Conservation (phyloP, 202 grass and related monocot species). For the Musa balbisiana region DNA sequence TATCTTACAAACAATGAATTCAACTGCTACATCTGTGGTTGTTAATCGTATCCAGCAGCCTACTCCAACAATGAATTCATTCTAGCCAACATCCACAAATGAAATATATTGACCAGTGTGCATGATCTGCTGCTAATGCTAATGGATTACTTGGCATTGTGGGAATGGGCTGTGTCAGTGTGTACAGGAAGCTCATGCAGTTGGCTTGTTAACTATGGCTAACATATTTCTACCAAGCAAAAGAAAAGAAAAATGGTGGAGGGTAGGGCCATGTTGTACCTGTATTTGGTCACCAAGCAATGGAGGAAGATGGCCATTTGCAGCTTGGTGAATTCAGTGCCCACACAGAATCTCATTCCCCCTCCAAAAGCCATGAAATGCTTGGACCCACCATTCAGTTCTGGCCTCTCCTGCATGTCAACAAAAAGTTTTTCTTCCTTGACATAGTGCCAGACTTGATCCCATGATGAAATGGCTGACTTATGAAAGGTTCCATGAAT, state of each 20-base stretch:
- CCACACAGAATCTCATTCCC: slow-evolving; percentile 60
- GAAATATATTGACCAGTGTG: too few species aligned
- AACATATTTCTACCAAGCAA: too few species aligned
- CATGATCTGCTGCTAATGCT: too few species aligned
- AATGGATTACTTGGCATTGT: too few species aligned
- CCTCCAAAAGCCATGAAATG: slow-evolving; percentile 77
- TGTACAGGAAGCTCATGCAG: too few species aligned
- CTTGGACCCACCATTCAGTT: slow-evolving; percentile 58
- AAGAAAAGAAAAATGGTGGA: slow-evolving; percentile 5
- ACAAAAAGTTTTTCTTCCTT: neutral
- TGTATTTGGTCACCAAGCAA: slow-evolving; percentile 63
- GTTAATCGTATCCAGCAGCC: too few species aligned
- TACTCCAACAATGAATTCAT: too few species aligned
- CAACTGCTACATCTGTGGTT: too few species aligned
- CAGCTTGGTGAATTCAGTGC: slow-evolving; percentile 56
- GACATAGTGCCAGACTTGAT: neutral
- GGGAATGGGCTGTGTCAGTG: too few species aligned
- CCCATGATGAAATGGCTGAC: neutral
- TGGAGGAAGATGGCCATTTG: slow-evolving; percentile 73
- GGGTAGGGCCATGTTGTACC: slow-evolving; percentile 22
- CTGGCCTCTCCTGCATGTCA: slow-evolving; percentile 34
- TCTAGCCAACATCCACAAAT: too few species aligned
- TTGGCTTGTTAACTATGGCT: too few species aligned
- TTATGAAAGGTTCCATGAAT: neutral
- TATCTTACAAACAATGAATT: too few species aligned